Evolutionary conservation across 2,329 filamentous ascomycete genomes (phyloP).

Genomic region (Paecilomyces dactylethromorphus): DNA sequence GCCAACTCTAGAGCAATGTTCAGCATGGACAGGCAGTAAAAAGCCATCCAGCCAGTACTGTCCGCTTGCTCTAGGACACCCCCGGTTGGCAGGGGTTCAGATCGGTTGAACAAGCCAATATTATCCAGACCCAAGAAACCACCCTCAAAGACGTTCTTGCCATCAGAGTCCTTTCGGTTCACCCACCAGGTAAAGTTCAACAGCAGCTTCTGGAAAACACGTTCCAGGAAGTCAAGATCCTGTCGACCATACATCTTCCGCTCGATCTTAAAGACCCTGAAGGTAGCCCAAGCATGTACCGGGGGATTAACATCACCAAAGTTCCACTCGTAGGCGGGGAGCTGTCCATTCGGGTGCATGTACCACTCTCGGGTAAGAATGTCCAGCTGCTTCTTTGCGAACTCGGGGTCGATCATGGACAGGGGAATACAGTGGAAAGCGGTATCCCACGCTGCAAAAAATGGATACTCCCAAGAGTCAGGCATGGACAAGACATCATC

Average conservation of each 20-base stretch:
- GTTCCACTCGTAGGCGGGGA: conserved; percentile 95
- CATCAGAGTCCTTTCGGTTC: conserved; percentile 87
- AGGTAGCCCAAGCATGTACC: conserved; percentile 92
- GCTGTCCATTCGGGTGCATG: conserved; percentile 93
- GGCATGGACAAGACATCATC: conserved; percentile 97
- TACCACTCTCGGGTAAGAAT: conserved; percentile 97
- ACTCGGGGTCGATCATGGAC: conserved; percentile 95
- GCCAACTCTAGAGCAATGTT: conserved; percentile 94
- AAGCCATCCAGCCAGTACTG: conserved; percentile 98
- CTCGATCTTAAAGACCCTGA: conserved; percentile 96
- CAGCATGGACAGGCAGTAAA: conserved; percentile 93
- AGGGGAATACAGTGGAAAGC: conserved; percentile 95
- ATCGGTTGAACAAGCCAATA: conserved; percentile 95
- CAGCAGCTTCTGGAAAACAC: conserved; percentile 91
- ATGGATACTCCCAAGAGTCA: conserved; percentile 97
- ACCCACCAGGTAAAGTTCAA: conserved; percentile 99
- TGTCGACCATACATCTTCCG: conserved; percentile 93
- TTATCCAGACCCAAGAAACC: conserved; percentile 95
- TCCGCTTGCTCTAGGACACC: conserved; percentile 93
- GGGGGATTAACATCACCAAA: conserved; percentile 96
- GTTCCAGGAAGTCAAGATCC: conserved; percentile 90
- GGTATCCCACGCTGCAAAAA: conserved; percentile 95
- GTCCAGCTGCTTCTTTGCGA: conserved; percentile 96
- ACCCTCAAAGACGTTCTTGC: conserved; percentile 96
- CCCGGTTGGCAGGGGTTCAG: conserved; percentile 86